Base-by-base conservation (phyloP, 495 filamentous ascomycete genomes). In the Aspergillus wentii region DNA sequence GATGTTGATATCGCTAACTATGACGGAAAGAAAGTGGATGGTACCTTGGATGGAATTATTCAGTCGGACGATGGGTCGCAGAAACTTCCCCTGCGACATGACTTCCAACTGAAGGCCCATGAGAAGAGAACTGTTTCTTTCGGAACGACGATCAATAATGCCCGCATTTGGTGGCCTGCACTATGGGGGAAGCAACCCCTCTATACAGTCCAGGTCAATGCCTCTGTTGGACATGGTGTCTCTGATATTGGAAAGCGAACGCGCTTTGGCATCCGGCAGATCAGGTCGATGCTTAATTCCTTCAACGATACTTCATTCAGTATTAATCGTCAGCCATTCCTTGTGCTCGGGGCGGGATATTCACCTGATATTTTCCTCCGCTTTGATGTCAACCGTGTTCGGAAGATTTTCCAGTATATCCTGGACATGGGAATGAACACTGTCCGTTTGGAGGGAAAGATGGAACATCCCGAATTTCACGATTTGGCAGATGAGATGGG, bases 81-180 rank as follows among this genome's bases (percentile, higher is more conserved):
- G 17, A 26, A 17, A 8, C 34, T 59, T 8, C 30, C 38, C 1
- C 45, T 71, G 30, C 44, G 38, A 0, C 41, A 66, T 17, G 46
- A 39, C 0, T 34, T 78, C 28, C 61, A 52, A 0, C 46, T 82
- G 1, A 35, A 49, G 3, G 46, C 67, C 21, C 52, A 57, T 1
- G 52, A 57, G 17, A 64, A 67, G 8, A 52, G 64, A 3, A 64
- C 60, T 3, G 43, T 75, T 1, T 48, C 54, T 1, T 48, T 66
- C 1, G 54, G 54, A 4, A 45, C 70, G 3, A 21, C 71, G 11
- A 59, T 79, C 0, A 35, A 59, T 3, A 64, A 76, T 17, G 80
- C 85, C 2, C 56, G 74, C 14, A 66, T 92, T 15, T 94, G 88
- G 88, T 89, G 82, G 63, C 86, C 88, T 10, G 62, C 75, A n/a